phyloP scores from a whole-genome alignment of 225 moss, liverwort and hornwort species.

The Marchantia paleacea region DNA sequence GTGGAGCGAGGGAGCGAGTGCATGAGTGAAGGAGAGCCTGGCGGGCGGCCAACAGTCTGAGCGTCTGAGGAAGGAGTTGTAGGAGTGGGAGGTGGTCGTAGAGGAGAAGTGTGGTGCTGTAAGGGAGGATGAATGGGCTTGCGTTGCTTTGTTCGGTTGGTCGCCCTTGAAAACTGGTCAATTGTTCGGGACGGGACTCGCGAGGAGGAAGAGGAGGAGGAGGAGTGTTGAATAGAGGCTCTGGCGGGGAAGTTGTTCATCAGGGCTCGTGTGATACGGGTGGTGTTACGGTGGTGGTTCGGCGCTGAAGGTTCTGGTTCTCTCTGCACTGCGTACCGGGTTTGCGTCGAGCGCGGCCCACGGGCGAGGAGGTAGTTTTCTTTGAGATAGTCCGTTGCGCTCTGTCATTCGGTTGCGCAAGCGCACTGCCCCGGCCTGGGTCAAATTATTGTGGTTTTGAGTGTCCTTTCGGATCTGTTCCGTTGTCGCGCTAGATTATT shows the following conservation, averaged over 20 bases:
- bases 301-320: slow-evolving; percentile 12
- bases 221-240: neutral
- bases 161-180: slow-evolving; percentile 6
- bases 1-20: no score
- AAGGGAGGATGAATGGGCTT: slow-evolving; percentile 3
- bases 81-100: no score
- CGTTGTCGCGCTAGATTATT: slow-evolving; percentile 11
- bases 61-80: no score
- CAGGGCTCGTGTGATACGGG: neutral
- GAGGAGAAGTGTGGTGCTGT: neutral
- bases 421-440: neutral
- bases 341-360: neutral
- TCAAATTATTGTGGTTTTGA: neutral
- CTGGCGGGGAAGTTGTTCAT: neutral
- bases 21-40: neutral
- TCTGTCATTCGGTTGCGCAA: neutral
- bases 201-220: neutral
- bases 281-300: slow-evolving; percentile 3
- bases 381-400: neutral
- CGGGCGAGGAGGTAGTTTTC: slow-evolving; percentile 12
- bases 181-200: slow-evolving; percentile 1
- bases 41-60: neutral
- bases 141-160: neutral
- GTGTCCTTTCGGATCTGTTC: slow-evolving; percentile 50
- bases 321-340: neutral